Base-by-base conservation (phyloP, 495 filamentous ascomycete genomes). In the Corynascus novoguineensis region DNA sequence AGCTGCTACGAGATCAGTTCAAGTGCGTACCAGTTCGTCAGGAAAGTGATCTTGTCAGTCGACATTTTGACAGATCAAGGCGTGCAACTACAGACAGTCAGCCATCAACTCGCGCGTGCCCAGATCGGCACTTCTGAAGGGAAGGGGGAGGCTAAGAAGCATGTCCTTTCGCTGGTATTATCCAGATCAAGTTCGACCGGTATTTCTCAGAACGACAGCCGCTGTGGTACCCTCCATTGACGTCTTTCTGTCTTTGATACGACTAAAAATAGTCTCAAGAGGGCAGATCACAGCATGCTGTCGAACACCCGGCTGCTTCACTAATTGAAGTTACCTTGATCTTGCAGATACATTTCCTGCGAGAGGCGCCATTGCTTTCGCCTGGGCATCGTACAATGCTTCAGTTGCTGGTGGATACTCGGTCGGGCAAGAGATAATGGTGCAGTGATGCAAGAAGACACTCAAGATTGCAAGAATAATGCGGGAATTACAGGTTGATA, bases 151-250 rank as follows among this genome's bases (percentile, higher is more conserved):
- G 74, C 71, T 73, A 81, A 81, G 75, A 81, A 82, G 84, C 83
- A 86, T 83, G 81, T 87, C 80, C 84, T 86, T 86, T 83, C 84
- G 84, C 84, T 85, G 82, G 84, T 80, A 87, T 87, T 86, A 84
- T 86, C 84, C 83, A 85, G 84, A 86, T 87, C 84, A 87, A 86
- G 84, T 87, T 86, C 71, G 60, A 53, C 68, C 69, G 62, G 71
- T 75, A 79, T 71, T 69, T 70, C 68, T 75, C 68, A 66, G 64
- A 66, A 53, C 64, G 51, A 60, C 44, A 38, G 29, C 51, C 34
- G 27, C 51, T 44, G 38, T 5, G 40, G 38, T 19, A 19, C 19
- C 38, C 51, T 32, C 38, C 10, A 24, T 29, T 19, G 5, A 11
- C 27, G 11, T 25, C 19, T n/a, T 29, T 27, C 38, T 17, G 40